Base-by-base conservation (phyloP, 2,329 filamentous ascomycete genomes). In the Penicillium sp. region DNA sequence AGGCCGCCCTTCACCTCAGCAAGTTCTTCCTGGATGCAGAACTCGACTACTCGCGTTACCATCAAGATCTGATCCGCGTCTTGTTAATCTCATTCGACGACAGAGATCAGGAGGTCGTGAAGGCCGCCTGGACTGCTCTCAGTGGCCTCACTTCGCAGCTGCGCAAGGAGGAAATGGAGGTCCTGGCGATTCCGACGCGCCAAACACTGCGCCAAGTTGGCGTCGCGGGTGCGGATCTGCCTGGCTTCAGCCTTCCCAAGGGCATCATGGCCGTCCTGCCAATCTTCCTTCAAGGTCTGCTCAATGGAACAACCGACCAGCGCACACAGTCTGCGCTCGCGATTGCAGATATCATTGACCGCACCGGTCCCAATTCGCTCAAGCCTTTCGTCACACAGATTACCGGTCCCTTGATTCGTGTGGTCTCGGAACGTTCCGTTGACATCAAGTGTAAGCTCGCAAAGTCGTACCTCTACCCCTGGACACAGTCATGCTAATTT, bases 311-410 rank as follows among this genome's bases (percentile, higher is more conserved):
- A 34, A 76, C 87, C 12, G 93, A 98, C 4, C 93, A 98, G 73
- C 82, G 90, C 66, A 93, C 89, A 26, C 88, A 94, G 66, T 84
- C 93, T 49, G 93, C 94, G 39, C 77, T 97, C 53, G 93, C 88
- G 48, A 94, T 98, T 58, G 95, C 90, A 2, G 94, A 98, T 66
- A 87, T 98, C 57, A 86, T 97, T 55, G 93, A 97, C 72, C 84
- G 93, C 49, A 94, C 93, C 26, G 91, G 85, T 67, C 82, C 89
- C 57, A 85, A 90, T 50, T 84, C 90, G 18, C 76, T 98, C 53
- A 94, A 93, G 70, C 89, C 90, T 6, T 97, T 94, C 62, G 93
- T 98, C 51, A 96, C 91, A 28, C 90, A 96, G 64, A 96, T 98
- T 59, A 97, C 94, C 4, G 93, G 93, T 65, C 93, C 94, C 24